These are phyloP conservation scores for Teratosphaeriaceae sp. DNA, from an alignment of 2,329 filamentous ascomycete genomes.

Conservation along the genomic window DNA sequence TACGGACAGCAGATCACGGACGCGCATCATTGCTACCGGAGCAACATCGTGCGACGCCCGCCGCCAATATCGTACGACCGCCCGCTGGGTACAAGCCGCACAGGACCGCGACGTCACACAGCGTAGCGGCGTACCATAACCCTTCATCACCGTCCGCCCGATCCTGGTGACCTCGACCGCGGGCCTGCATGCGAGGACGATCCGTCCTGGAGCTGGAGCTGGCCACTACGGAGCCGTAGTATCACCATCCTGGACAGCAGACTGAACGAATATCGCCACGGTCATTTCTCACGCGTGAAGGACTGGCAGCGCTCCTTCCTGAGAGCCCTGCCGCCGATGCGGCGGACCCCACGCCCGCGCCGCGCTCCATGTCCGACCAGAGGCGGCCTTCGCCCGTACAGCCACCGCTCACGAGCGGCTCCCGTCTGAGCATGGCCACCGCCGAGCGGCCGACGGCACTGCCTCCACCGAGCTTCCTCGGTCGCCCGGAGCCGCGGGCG, in stretches of 20 bases:
- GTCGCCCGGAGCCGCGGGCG: slow-evolving; percentile 32
- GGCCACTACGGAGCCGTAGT: no score
- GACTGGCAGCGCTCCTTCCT: not conserved
- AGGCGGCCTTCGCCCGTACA: slow-evolving; percentile 34
- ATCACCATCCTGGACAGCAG: no score
- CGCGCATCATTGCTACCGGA: no score
- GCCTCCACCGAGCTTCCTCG: slow-evolving; percentile 34
- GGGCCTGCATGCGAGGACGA: not conserved
- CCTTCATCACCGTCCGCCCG: not conserved
- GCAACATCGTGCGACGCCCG: no score
- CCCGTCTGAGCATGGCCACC: slow-evolving; percentile 38
- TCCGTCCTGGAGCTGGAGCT: not conserved
- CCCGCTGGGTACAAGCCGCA: not conserved
- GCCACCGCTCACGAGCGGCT: slow-evolving; percentile 30
- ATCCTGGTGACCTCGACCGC: not conserved
- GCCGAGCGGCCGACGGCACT: slow-evolving; percentile 38
- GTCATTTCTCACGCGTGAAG: no score
- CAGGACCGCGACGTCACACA: not conserved
- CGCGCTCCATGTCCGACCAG: slow-evolving; percentile 22
- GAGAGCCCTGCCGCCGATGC: not conserved
- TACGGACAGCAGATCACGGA: no score
- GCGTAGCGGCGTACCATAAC: not conserved
- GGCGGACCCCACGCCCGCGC: not conserved
- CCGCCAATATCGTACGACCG: slow-evolving; percentile 1
- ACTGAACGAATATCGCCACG: not conserved